phyloP scores from a whole-genome alignment of 2,329 filamentous ascomycete genomes.

The Curvularia sp. region DNA sequence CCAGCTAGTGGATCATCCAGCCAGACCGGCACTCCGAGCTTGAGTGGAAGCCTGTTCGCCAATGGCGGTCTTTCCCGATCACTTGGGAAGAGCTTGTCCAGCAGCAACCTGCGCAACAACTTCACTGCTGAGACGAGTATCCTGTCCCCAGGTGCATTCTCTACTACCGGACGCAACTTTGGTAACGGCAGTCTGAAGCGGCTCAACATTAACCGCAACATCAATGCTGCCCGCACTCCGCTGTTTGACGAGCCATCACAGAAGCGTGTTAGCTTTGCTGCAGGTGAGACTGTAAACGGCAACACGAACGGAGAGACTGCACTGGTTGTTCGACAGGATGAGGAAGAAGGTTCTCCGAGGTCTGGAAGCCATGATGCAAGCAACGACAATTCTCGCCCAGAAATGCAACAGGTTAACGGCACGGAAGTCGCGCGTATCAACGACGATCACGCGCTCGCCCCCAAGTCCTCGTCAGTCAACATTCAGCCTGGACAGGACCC shows the following conservation, averaged over 20 bases:
- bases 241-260: slow-evolving; percentile 64
- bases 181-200: slow-evolving; percentile 74
- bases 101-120: slow-evolving; percentile 81
- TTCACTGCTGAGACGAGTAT: slow-evolving; percentile 87
- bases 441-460: slow-evolving; percentile 66
- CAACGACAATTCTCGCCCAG: slow-evolving; percentile 56
- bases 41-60: slow-evolving; percentile 47
- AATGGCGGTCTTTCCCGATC: slow-evolving; percentile 71
- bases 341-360: slow-evolving; percentile 59
- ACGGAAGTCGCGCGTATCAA: slow-evolving; percentile 81
- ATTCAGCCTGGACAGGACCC: slow-evolving; percentile 53
- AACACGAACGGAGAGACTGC: slow-evolving; percentile 55
- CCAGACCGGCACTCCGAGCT: slow-evolving; percentile 77
- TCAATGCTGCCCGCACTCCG: slow-evolving; percentile 68
- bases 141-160: slow-evolving; percentile 83
- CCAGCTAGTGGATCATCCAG: slow-evolving; percentile 71
- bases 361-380: slow-evolving; percentile 54
- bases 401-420: slow-evolving; percentile 75
- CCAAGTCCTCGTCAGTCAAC: slow-evolving; percentile 42
- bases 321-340: slow-evolving; percentile 59
- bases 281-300: slow-evolving; percentile 55
- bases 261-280: slow-evolving; percentile 89
- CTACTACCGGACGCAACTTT: slow-evolving; percentile 60
- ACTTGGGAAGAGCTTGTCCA: slow-evolving; percentile 86
- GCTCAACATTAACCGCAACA: slow-evolving; percentile 86